Base-by-base conservation (phyloP, 768 basidiomycete species). In the Porpolomopsis calyptriformis region DNA sequence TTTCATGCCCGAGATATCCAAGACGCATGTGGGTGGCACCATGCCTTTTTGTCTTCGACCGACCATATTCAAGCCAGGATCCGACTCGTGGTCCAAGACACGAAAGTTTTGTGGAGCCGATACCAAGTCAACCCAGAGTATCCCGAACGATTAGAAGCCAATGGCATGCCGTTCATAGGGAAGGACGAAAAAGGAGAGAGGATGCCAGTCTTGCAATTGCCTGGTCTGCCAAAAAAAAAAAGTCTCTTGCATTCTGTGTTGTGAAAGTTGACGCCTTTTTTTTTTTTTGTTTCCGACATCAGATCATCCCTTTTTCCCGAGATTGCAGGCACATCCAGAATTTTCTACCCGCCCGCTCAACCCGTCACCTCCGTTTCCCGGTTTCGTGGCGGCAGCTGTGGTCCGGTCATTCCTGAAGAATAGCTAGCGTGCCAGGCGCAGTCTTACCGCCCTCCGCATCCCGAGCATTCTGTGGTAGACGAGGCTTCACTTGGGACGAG, bases 1-100 rank as follows among this genome's bases (percentile, higher is more conserved):
- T 54, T 98, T 93, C 76, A 99, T 99, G 96, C 96, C 96, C 14
- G 96, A 99, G 62, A 88, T 99, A 55, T 96, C 91, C 9, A 85
- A 84, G 60, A 97, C 93, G 10, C 92, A 98, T 53, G 90, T 98
- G 79, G 96, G 96, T 43, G 96, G 96, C 18, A 99, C 94, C n/a
- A 99, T 99, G 96, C 83, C 96, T 10, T 77, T 97, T n/a, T 96
- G 96, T 19, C 72, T 98, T 34, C 80, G 94, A n/a, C 91, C 94
- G 3, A 99, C 94, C 2, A 76, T 97, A 39, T 97, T 98, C 61
- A 77, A 83, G 47, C 61, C 71, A 7, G 73, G 68, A 10, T 81
- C 79, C 1, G 82, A 83, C 56, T 56, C 61, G 14, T 88, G 83
- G 82, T 83, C 81, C 39, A 78, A 77, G 50, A 66, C 75, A 19